These are phyloP conservation scores for Vitis cinerea DNA, from an alignment of 164 flowering plant genomes.

Conservation along the genomic window DNA sequence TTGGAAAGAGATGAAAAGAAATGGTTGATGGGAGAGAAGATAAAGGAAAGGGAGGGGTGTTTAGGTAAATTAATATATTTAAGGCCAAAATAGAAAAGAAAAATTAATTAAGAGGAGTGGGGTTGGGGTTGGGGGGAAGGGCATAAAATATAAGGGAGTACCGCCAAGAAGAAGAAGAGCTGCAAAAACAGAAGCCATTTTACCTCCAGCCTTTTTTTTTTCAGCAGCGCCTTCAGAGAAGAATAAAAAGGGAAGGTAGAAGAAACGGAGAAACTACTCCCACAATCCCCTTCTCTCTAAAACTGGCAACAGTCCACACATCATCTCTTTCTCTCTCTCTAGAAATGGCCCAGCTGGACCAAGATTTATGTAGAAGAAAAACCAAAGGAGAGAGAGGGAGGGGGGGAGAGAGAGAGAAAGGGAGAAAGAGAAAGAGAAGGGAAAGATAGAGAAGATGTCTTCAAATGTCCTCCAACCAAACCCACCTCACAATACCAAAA, in stretches of 20 bases:
- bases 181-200: too few species aligned
- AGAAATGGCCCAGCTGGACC: slow-evolving; percentile 41
- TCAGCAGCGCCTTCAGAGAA: neutral
- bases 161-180: too few species aligned
- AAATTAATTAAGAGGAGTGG: too few species aligned
- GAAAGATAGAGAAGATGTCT: slow-evolving; percentile 32
- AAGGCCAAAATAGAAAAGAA: too few species aligned
- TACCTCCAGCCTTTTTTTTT: neutral
- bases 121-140: too few species aligned
- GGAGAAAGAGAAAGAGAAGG: slow-evolving; percentile 5
- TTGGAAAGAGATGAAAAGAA: too few species aligned
- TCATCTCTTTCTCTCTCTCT: slow-evolving; percentile 21
- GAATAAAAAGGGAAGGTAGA: slow-evolving; percentile 14
- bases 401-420: neutral
- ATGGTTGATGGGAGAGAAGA: too few species aligned
- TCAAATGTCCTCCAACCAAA: slow-evolving; percentile 55
- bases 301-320: slow-evolving; percentile 25
- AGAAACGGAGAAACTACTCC: slow-evolving; percentile 23
- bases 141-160: too few species aligned
- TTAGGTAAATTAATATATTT: too few species aligned
- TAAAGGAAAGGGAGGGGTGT: too few species aligned
- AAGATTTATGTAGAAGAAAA: slow-evolving; percentile 26
- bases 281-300: slow-evolving; percentile 1
- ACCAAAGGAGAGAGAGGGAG: neutral
- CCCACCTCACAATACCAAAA: slow-evolving; percentile 35